phyloP scores from a whole-genome alignment of 75 land plant species.

The Sequoiadendron giganteum region DNA sequence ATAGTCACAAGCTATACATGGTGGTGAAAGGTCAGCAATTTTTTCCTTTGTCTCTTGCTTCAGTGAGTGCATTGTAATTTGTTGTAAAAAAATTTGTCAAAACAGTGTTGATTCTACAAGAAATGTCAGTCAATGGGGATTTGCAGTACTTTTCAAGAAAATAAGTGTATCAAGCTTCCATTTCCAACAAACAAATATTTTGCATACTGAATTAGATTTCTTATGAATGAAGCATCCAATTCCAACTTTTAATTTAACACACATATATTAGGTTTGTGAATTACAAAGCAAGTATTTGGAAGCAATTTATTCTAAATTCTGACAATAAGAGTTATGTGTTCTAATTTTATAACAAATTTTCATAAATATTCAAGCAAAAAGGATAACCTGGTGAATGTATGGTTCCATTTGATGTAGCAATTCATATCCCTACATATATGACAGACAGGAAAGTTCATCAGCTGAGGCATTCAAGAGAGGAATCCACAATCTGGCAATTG shows the following conservation, averaged over 20 bases:
- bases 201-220: neutral
- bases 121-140: neutral
- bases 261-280: neutral
- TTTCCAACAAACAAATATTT: neutral
- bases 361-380: neutral
- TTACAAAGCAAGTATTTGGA: neutral
- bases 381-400: constrained; percentile 79
- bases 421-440: constrained; percentile 71
- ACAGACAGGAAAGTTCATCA: neutral
- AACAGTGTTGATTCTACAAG: neutral
- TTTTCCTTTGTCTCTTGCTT: neutral
- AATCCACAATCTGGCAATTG: neutral
- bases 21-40: neutral
- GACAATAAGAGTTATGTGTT: neutral
- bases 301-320: neutral
- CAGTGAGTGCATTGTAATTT: neutral
- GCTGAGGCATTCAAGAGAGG: neutral
- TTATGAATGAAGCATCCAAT: neutral
- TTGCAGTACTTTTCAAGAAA: neutral
- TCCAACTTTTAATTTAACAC: neutral
- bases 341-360: neutral
- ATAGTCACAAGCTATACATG: neutral
- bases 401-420: constrained; percentile 93
- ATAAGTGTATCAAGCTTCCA: neutral
- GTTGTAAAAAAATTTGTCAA: neutral